Conservation (phyloP, 768 basidiomycete species). For the Tephrocybe sp. region DNA sequence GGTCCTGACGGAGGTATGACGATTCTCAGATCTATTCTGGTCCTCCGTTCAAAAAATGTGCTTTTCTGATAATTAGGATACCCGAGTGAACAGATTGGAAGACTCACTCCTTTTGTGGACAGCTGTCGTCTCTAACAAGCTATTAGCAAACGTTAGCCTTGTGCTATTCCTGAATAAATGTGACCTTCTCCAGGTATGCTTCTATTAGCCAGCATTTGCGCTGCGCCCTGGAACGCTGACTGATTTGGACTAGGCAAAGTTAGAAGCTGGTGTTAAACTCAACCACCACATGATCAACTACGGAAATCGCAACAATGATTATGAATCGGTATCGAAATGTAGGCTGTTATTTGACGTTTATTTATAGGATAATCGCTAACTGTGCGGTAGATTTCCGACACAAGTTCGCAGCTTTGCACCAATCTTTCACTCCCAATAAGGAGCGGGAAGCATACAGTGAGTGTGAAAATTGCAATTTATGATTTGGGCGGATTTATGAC, state of each 20-base stretch:
- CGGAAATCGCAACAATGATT: slow-evolving; percentile 76
- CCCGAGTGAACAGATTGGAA: slow-evolving; percentile 71
- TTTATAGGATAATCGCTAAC: slow-evolving; percentile 1
- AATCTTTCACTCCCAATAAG: slow-evolving; percentile 64
- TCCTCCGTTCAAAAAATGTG: slow-evolving; percentile 13
- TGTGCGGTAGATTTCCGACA: slow-evolving; percentile 59
- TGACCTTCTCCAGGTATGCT: slow-evolving; percentile 65
- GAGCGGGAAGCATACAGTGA: slow-evolving; percentile 71
- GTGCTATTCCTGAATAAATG: slow-evolving; percentile 82
- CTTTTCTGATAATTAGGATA: slow-evolving; percentile 46
- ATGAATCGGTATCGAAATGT: slow-evolving; percentile 75
- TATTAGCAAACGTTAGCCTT: slow-evolving; percentile 72
- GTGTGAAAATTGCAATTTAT: slow-evolving; percentile 17
- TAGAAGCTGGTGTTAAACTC: slow-evolving; percentile 72
- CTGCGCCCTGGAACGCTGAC: not conserved
- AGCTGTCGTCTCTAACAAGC: slow-evolving; percentile 65
- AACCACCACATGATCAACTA: slow-evolving; percentile 69
- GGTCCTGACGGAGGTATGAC: slow-evolving; percentile 67
- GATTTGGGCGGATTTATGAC: slow-evolving; percentile 3
- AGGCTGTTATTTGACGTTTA: slow-evolving; percentile 19
- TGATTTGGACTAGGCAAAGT: slow-evolving; percentile 50
- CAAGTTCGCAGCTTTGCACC: slow-evolving; percentile 71
- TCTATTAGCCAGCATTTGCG: not conserved
- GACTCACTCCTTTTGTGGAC: slow-evolving; percentile 80
- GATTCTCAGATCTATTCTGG: slow-evolving; percentile 6